phyloP scores from a whole-genome alignment of 192 early-diverging fungal genomes.

The Coemansia sp. region DNA sequence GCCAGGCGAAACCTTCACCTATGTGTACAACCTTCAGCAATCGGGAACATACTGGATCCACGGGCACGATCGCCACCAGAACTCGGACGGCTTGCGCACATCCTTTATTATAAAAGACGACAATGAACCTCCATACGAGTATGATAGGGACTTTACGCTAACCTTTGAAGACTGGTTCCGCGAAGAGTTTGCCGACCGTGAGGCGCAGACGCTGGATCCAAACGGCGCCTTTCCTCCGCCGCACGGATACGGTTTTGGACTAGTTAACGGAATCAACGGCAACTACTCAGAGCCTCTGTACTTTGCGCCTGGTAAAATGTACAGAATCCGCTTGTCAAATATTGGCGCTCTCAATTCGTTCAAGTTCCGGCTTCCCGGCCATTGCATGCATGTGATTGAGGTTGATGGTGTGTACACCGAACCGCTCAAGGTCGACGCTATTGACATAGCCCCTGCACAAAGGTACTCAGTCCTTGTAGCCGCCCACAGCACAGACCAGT shows the following conservation, averaged over 20 bases:
- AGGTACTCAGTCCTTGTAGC: slow-evolving; percentile 77
- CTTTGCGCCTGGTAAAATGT: slow-evolving; percentile 74
- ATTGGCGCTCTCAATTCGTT: slow-evolving; percentile 71
- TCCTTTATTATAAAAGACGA: slow-evolving; percentile 69
- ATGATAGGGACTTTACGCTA: slow-evolving; percentile 67
- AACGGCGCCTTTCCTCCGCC: slow-evolving; percentile 61
- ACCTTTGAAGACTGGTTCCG: slow-evolving; percentile 74
- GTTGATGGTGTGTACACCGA: slow-evolving; percentile 69
- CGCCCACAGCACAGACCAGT: slow-evolving; percentile 57
- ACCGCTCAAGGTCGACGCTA: slow-evolving; percentile 55
- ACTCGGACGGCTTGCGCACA: slow-evolving; percentile 77
- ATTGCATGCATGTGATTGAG: slow-evolving; percentile 78
- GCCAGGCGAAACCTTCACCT: slow-evolving; percentile 62
- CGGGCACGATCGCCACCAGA: slow-evolving; percentile 68
- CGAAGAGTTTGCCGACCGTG: slow-evolving; percentile 57
- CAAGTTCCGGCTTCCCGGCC: slow-evolving; percentile 73
- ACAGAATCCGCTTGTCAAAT: slow-evolving; percentile 79
- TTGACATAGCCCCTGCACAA: slow-evolving; percentile 70
- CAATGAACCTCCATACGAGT: slow-evolving; percentile 45
- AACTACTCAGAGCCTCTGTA: slow-evolving; percentile 52
- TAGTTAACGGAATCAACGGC: slow-evolving; percentile 52
- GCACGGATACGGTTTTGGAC: slow-evolving; percentile 58
- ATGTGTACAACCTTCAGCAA: slow-evolving; percentile 65
- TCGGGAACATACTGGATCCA: slow-evolving; percentile 86
- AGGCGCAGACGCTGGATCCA: slow-evolving; percentile 54